Base-by-base conservation (phyloP, 148 eudicot species). In the Selenicereus undatus region DNA sequence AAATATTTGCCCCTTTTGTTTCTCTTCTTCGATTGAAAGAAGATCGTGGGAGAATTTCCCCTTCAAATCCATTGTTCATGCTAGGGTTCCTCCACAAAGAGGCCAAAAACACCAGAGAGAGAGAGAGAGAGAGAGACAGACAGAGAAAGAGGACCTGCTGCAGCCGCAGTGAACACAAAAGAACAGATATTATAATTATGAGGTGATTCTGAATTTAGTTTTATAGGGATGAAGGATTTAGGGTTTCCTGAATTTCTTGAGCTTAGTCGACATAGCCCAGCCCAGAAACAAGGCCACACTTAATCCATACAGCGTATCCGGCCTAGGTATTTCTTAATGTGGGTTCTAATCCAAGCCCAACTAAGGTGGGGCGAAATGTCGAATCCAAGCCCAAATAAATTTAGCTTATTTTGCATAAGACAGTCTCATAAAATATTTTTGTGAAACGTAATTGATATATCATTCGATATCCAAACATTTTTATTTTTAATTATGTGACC, bases 61-160 rank as follows among this genome's bases (percentile, higher is more conserved):
- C 54, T 11, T 64, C 10, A 24, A 43, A 24, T 71, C 6, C 29
- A 0, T 0, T 3, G 11, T 77, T 51, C 27, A 74, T 68, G 39
- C 43, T 74, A 79, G 85, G 79, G 85, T 79, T 78, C 77, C 66
- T 74, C 81, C 85, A 83, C 82, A 52, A 75, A 74, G 85, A 79
- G 82, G 85, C 85, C 52, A 5, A 56, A 56, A n/a, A 17, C 22
- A 16, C 13, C 45, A 29, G 42, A 56, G 16, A 17, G 11, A 52
- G 12, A 56, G 24, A 17, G 11, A 73, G 39, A 39, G 0, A 9
- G 5, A 8, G 12, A 58, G 29, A 18, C 14, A n/a, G n/a, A n/a
- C 3, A 56, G 64, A 64, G 69, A 4, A 14, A 52, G 58, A 52
- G 11, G 2, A n/a, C 58, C 58, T 10, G 11, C 11, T 52, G 8